Evolutionary conservation across 2,329 filamentous ascomycete genomes (phyloP).

Genomic region (Sporothrix variecibatus): DNA sequence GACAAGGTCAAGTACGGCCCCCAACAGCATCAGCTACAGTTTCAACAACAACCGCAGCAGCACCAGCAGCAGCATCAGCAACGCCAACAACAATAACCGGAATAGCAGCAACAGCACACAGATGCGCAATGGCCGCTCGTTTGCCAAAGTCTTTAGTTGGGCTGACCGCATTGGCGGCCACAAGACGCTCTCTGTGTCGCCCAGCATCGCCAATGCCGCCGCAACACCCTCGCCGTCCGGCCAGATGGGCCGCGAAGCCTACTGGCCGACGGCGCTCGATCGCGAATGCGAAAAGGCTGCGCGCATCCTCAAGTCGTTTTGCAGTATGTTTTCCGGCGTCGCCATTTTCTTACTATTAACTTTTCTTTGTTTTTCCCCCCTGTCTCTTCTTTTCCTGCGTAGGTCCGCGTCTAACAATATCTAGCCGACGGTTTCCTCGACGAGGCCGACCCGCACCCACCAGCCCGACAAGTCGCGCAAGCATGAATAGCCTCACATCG

Average conservation of each 20-base stretch:
- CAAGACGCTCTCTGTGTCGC: conserved; percentile 28
- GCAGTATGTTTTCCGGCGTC: conserved; percentile 69
- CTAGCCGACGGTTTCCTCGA: conserved; percentile 59
- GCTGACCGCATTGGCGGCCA: conserved; percentile 30
- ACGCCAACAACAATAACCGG: conserved; percentile 10
- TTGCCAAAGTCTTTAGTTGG: conserved; percentile 41
- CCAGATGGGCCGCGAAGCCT: conserved; percentile 70
- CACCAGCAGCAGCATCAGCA: conserved; percentile 11
- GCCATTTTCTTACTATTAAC: conserved; percentile 36
- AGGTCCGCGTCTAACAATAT: conserved; percentile 27
- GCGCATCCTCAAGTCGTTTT: conserved; percentile 73
- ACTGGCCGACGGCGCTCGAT: conserved; percentile 74
- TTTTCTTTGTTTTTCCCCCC: background rate
- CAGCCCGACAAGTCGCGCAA: conserved; percentile 33
- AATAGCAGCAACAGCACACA: conserved; percentile 18
- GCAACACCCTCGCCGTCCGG: conserved; percentile 68
- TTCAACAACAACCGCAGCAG: conserved; percentile 7
- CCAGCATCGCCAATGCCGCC: conserved; percentile 28
- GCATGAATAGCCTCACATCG: conserved; percentile 28
- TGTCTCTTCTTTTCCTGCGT: conserved; percentile 64
- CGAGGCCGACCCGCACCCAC: conserved; percentile 40
- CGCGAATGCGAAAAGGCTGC: conserved; percentile 80
- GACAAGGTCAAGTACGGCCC: conserved; percentile 7
- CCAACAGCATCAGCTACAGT: conserved; percentile 21
- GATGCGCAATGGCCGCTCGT: conserved; percentile 24